Conservation (phyloP, 1,139 yeast species). For the Geotrichum klebahnii region DNA sequence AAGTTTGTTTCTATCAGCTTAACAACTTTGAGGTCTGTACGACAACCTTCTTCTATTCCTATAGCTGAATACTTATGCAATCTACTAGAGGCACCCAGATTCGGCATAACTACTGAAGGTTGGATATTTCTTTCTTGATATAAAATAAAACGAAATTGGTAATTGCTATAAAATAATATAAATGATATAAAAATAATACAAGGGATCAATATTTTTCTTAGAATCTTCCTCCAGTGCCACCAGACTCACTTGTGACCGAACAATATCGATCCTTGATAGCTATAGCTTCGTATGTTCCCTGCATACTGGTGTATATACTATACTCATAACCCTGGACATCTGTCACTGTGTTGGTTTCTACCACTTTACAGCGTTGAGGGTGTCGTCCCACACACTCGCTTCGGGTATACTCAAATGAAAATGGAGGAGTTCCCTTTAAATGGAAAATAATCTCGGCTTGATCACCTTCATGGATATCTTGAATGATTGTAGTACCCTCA, state of each 20-base stretch:
- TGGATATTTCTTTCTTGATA: constrained; percentile 14
- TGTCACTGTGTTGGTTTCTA: constrained; percentile 72
- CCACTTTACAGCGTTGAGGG: constrained; percentile 47
- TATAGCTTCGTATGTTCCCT: constrained; percentile 91
- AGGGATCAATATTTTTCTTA: neutral
- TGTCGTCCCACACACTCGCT: constrained; percentile 42
- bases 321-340: constrained; percentile 67
- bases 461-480: constrained; percentile 83
- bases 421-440: constrained; percentile 50
- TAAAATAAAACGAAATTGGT: neutral
- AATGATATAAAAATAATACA: neutral
- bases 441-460: constrained; percentile 48
- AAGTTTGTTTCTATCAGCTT: no score
- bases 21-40: no score
- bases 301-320: constrained; percentile 70
- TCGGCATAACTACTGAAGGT: constrained; percentile 6
- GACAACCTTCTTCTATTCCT: no score
- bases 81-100: neutral
- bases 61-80: neutral
- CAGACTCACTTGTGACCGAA: constrained; percentile 59
- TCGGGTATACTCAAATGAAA: constrained; percentile 53
- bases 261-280: constrained; percentile 82
- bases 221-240: neutral
- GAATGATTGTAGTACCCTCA: constrained; percentile 68
- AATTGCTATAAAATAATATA: neutral